These are phyloP conservation scores for Penicillium coprophilum DNA, from an alignment of 495 filamentous ascomycete genomes.

Conservation along the genomic window DNA sequence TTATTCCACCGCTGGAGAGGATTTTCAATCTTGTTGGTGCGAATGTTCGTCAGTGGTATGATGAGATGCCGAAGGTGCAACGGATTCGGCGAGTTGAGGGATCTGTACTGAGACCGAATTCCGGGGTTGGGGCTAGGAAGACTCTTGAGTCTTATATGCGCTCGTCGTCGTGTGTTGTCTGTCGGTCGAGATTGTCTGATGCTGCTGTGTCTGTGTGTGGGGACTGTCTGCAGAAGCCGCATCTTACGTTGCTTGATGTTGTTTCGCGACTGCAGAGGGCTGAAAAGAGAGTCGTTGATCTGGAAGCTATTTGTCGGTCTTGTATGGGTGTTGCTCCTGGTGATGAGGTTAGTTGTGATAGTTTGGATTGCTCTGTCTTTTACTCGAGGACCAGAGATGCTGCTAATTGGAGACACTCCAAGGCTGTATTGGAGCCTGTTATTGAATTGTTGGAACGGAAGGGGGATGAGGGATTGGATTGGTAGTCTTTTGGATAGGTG, in stretches of 20 bases:
- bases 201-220: conserved; percentile 56
- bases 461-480: conserved; percentile 41
- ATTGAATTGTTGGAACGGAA: conserved; percentile 54
- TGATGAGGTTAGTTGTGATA: conserved; percentile 82
- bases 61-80: conserved; percentile 92
- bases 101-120: neutral
- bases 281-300: conserved; percentile 62
- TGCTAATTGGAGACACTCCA: conserved; percentile 59
- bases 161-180: conserved; percentile 74
- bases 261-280: conserved; percentile 57
- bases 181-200: conserved; percentile 62
- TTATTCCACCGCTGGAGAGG: conserved; percentile 91
- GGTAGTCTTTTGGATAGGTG: conserved; percentile 33
- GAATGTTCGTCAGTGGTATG: conserved; percentile 88
- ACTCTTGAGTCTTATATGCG: conserved; percentile 81
- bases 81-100: conserved; percentile 60
- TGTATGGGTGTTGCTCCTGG: conserved; percentile 71
- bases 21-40: conserved; percentile 98
- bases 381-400: conserved; percentile 77
- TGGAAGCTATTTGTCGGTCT: conserved; percentile 77
- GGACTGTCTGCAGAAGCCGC: conserved; percentile 56
- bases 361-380: conserved; percentile 88
- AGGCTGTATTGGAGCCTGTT: conserved; percentile 53
- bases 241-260: conserved; percentile 61
- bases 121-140: conserved; percentile 15